Base-by-base conservation (phyloP, 768 basidiomycete species). In the Pleurotus salmoneostramineus region DNA sequence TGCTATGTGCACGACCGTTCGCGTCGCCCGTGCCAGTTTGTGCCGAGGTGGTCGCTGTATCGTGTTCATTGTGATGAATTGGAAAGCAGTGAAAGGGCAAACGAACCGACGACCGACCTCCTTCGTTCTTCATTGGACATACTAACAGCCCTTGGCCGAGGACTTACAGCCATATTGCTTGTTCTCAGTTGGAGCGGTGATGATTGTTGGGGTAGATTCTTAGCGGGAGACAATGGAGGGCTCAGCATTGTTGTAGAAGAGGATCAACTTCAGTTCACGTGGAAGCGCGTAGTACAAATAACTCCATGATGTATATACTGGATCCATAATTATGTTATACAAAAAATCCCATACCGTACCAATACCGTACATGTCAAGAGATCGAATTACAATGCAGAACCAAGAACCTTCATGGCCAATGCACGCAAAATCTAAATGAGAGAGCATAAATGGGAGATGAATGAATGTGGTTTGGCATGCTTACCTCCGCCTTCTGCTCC, bases 401-500 rank as follows among this genome's bases (percentile, higher is more conserved):
- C 93, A 44, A 94, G 65, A 12, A 94, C 88, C 71, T 95, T 95
- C 70, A 89, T 74, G 3, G 93, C 92, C 42, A 95, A 70, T 15
- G 88, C 90, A 27, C 85, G 84, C 50, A 95, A 72, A 65, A 95
- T 87, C 93, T 95, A 56, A 12, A 14, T 48, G 8, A 56, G 21
- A 35, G 40, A 15, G 50, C 6, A 52, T 42, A 43, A 10, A 31
- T 12, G 2, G 42, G 49, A 17, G 17, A 56, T 11, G 48, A 27
- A 40, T 52, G n/a, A 11, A 48, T 27, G n/a, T 46, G 27, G 6
- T 47, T 34, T 37, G 21, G 35, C 50, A 47, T 31, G 66, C 76
- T 62, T 65, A 92, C 94, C 84, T 96, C 91, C 49, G 94, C 93
- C 69, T 92, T 95, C 77, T 95, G 89, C 51, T 74, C 75, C 2